Evolutionary conservation across 2,329 filamentous ascomycete genomes (phyloP), one percentile per base, ranked within the genome.

Genomic region (Pseudovirgaria hyperparasitica): DNA sequence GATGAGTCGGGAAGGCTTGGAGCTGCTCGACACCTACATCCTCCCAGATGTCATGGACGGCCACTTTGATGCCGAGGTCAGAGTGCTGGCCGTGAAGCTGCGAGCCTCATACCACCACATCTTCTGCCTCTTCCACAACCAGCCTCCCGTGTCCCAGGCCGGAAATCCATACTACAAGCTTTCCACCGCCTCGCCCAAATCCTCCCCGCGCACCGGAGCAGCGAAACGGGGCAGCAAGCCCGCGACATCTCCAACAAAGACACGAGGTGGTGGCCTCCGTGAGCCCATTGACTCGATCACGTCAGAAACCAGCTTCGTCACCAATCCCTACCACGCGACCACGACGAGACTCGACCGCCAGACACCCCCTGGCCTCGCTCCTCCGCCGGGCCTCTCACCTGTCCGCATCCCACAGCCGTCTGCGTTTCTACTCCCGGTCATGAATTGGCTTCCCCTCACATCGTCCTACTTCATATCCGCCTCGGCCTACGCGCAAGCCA

Each of bases 31-130:
- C 46, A 61, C 70, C 26, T 90, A 87, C 50, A 75, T 98, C 24
- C 62, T 96, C 12, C 90, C 87, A 1, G 62, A 60, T 32, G 60
- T 58, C 25, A 22, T 82, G 78, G 69, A 81, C 82, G 30, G 75
- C 67, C 40, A 77, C 72, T 44, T 82, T 75, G 55, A 73, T 65
- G 45, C 55, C 10, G 86, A 92, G 52, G 72, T 93, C 31, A 86
- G 85, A 46, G 86, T 96, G 23, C 67, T 98, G 36, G 77, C 82
- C 12, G 82, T 84, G 50, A 98, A 96, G 55, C 67, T 98, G 9
- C 76, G 84, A 33, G 90, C 90, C 10, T 92, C 84, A 12, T 92
- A 96, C 50, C 90, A 92, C 43, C 87, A 98, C 58, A 84, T 98
- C 39, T 93, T 93, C 52, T 90, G 92, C 28, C 69, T 96, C 9